Percentiles rank a stretch among this genome's conserved stretches.
phyloP scores from a whole-genome alignment of 2,329 filamentous ascomycete genomes.

The Aspergillus tanneri region DNA sequence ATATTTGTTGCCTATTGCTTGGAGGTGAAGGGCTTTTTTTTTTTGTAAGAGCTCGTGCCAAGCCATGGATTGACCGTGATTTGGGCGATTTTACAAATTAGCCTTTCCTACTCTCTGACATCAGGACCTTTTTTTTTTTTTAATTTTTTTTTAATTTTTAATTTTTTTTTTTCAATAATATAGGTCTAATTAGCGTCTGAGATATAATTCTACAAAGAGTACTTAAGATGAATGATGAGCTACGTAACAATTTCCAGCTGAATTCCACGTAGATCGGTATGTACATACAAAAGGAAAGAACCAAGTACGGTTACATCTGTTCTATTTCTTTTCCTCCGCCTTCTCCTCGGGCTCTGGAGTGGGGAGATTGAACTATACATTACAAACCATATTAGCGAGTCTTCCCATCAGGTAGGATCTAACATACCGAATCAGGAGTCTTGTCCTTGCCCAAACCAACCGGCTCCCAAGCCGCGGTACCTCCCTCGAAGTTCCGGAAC shows the following conservation, averaged over 20 bases:
- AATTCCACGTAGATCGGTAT: slow-evolving; percentile 32
- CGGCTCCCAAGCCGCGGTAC: slow-evolving; percentile 69
- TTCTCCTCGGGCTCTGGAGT: slow-evolving; percentile 93
- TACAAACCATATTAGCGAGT: neutral
- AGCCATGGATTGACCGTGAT: too few species aligned
- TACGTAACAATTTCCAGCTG: too few species aligned
- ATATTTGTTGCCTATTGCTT: too few species aligned
- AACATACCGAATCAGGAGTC: slow-evolving; percentile 67
- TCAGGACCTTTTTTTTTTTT: neutral
- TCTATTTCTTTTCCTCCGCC: slow-evolving; percentile 88
- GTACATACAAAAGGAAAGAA: slow-evolving; percentile 38
- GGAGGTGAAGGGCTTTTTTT: too few species aligned
- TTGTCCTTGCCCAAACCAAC: slow-evolving; percentile 71
- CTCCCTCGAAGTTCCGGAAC: slow-evolving; percentile 96
- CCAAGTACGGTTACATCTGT: slow-evolving; percentile 37
- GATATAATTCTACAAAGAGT: neutral
- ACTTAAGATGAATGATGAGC: too few species aligned
- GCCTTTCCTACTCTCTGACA: too few species aligned
- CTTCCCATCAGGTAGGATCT: neutral
- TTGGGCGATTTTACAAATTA: too few species aligned
- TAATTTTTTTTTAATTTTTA: neutral
- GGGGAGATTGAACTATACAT: slow-evolving; percentile 77
- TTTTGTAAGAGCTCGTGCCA: too few species aligned
- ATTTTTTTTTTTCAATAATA: neutral
- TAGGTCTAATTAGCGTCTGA: neutral